Base-by-base conservation (phyloP, 2,329 filamentous ascomycete genomes). In the Arthrobotrys conoides region DNA sequence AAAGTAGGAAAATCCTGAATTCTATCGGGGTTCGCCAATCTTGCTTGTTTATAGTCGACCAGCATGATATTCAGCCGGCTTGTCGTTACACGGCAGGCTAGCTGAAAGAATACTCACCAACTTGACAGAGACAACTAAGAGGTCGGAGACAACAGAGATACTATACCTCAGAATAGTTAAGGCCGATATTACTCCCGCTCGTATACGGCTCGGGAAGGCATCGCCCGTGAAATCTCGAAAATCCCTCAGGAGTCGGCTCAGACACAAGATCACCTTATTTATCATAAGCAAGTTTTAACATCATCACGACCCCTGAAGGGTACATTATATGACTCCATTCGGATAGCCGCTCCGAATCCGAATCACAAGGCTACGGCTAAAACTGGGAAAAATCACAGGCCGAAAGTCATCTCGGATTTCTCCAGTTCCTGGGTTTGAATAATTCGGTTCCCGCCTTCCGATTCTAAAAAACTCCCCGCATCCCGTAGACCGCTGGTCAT, bases 1-100 rank as follows among this genome's bases (percentile, higher is more conserved):
- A 44, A 16, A 55, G 3, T 38, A 12, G 22, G 14, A 20, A 30
- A 44, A 68, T 55, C 44, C 49, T 68, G 33, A 59, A 49, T 69
- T 69, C 53, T 3, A 44, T 57, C 38, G 20, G 36, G 20, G 36
- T 20, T 59, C 51, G 66, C 66, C 66, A 59, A 69, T 69, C 36
- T 48, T 30, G 66, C 41, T 36, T 33, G 30, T 61, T 61, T 27
- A 44, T 22, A n/a, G 36, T n/a, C 44, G 16, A 33, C 22, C 24
- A 48, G 22, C 33, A 59, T 33, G 36, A 55, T 41, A 38, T 67
- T 51, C 48, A 63, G 41, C 51, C 55, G 53, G 44, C 22, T n/a
- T 61, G 18, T 51, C 20, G 55, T 71, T 71, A 71, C 67, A 71
- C 67, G 24, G 24, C 55, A 71, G 33, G 10, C 18, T 51, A 38